These are phyloP conservation scores for Monosporascus sp. DNA, from an alignment of 2,329 filamentous ascomycete genomes.

Conservation along the genomic window DNA sequence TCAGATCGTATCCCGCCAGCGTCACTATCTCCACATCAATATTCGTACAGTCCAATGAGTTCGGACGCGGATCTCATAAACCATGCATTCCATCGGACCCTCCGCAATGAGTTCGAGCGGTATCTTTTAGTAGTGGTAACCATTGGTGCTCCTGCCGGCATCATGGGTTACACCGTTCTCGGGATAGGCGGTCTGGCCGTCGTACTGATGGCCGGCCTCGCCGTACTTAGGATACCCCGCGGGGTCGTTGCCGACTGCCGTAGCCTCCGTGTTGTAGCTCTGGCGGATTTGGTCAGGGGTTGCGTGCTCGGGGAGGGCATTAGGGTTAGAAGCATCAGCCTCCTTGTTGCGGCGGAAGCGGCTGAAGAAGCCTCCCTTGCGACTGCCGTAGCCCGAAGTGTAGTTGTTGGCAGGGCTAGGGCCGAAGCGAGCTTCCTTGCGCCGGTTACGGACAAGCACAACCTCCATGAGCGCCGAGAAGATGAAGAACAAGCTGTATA, in stretches of 20 bases:
- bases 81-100: background rate
- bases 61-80: too few species aligned
- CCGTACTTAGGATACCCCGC: constrained; percentile 25
- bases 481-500: constrained; percentile 64
- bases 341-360: constrained; percentile 23
- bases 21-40: constrained; percentile 1
- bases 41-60: background rate
- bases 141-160: constrained; percentile 8
- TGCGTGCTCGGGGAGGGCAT: constrained; percentile 29
- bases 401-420: constrained; percentile 36
- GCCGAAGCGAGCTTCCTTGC: constrained; percentile 40
- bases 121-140: constrained; percentile 16
- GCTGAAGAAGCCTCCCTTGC: constrained; percentile 24
- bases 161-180: constrained; percentile 13
- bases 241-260: constrained; percentile 23
- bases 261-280: constrained; percentile 33
- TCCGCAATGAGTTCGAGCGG: constrained; percentile 1
- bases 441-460: constrained; percentile 63
- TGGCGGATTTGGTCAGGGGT: constrained; percentile 28
- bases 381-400: constrained; percentile 30
- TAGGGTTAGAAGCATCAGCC: constrained; percentile 21
- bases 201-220: constrained; percentile 20
- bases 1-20: constrained; percentile 4
- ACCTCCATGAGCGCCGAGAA: constrained; percentile 66
- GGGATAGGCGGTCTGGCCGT: constrained; percentile 26